Evolutionary conservation across 164 flowering plant species (phyloP).

Genomic region (Stephania yunnanensis): DNA sequence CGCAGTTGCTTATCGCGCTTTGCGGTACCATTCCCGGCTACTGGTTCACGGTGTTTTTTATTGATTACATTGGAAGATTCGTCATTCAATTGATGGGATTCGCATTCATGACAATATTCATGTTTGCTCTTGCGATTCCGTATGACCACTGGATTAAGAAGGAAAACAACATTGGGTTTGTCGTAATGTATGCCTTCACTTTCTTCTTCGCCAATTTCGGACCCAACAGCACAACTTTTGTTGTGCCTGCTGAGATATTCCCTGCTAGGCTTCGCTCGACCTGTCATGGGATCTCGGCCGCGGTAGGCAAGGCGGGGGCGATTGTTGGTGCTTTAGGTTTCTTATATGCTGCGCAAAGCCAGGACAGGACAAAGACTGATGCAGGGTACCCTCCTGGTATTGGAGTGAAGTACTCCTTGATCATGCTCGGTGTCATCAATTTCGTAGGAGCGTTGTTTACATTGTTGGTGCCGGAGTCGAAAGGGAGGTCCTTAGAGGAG

Average conservation of each 20-base stretch:
- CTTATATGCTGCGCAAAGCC: constrained; percentile 10
- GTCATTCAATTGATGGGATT: constrained; percentile 8
- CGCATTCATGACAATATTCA: constrained; percentile 9
- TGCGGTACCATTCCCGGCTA: constrained; percentile 7
- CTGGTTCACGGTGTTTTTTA: constrained; percentile 8
- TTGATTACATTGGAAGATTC: constrained; percentile 5
- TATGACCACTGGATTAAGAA: constrained; percentile 1
- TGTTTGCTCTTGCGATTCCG: constrained; percentile 1
- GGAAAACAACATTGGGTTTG: constrained; percentile 5
- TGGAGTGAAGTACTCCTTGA: constrained; percentile 2
- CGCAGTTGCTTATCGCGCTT: constrained; percentile 6
- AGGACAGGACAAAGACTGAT: constrained; percentile 1
- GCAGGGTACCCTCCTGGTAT: constrained; percentile 6
- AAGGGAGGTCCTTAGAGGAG: constrained; percentile 5
- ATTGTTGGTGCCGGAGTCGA: constrained; percentile 7
- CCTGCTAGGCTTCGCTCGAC: constrained; percentile 8
- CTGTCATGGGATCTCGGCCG: constrained; percentile 5
- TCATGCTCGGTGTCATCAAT: constrained; percentile 6
- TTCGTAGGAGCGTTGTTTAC: constrained; percentile 4
- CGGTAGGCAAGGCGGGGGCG: constrained; percentile 11
- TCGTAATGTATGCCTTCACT: constrained; percentile 3
- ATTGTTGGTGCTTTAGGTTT: constrained; percentile 10
- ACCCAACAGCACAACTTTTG: constrained; percentile 8
- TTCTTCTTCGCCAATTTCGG: constrained; percentile 11
- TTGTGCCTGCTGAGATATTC: constrained; percentile 11